phyloP scores from a whole-genome alignment of 2,329 filamentous ascomycete genomes.

The Colletotrichum chlorophyti region DNA sequence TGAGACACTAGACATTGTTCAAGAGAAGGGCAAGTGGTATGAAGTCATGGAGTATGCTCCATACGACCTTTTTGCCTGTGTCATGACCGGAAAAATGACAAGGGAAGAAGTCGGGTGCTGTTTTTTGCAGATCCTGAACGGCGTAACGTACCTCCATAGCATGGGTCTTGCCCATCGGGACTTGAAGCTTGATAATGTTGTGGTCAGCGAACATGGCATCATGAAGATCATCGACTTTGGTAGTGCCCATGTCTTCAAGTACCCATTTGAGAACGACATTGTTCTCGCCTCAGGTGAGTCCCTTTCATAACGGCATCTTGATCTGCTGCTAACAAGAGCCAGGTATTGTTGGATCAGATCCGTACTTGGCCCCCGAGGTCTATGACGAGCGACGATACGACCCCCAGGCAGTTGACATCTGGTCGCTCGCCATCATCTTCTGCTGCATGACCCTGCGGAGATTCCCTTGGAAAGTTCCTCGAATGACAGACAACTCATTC shows the following conservation, averaged over 20 bases:
- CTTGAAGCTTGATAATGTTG: conserved; percentile 96
- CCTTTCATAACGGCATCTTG: not conserved
- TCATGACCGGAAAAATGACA: conserved; percentile 98
- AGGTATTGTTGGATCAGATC: conserved; percentile 83
- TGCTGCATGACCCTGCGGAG: conserved; percentile 96
- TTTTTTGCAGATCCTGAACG: conserved; percentile 93
- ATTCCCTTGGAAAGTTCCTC: conserved; percentile 97
- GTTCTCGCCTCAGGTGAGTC: conserved; percentile 79
- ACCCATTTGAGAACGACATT: conserved; percentile 92
- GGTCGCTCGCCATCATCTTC: conserved; percentile 98
- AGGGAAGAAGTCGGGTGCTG: conserved; percentile 89
- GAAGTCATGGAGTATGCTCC: conserved; percentile 99
- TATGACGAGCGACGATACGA: conserved; percentile 95
- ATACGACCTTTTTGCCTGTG: conserved; percentile 94
- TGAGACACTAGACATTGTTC: conserved; percentile 94
- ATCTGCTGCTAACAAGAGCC: not conserved
- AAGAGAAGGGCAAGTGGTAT: conserved; percentile 94
- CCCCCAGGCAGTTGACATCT: conserved; percentile 91
- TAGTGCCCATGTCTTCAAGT: conserved; percentile 94
- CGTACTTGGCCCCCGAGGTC: conserved; percentile 95
- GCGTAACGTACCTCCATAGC: conserved; percentile 91
- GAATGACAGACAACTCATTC: conserved; percentile 91
- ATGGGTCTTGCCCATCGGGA: conserved; percentile 96
- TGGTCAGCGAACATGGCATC: conserved; percentile 93
- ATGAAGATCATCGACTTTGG: conserved; percentile 99